A percentile compares a stretch with the other conserved stretches of the same genome.
These are phyloP conservation scores for Alternaria sp. DNA, from an alignment of 2,329 filamentous ascomycete species.

Conservation along the genomic window DNA sequence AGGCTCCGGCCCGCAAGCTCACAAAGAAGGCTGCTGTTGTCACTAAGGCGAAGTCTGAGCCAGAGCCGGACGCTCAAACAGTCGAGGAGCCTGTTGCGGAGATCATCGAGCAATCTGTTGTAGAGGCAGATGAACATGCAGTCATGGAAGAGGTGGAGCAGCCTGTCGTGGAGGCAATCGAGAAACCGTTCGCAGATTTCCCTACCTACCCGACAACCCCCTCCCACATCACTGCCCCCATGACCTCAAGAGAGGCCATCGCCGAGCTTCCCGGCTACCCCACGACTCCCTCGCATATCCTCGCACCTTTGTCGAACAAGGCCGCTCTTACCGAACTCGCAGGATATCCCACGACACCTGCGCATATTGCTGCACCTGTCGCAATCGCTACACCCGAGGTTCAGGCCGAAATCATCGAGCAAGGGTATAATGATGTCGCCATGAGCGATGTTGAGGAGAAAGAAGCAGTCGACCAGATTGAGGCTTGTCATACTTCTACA, in stretches of 20 bases:
- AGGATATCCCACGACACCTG: constrained; percentile 33
- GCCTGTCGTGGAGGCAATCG: constrained; percentile 1
- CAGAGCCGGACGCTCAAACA: constrained; percentile 8
- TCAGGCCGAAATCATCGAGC: neutral
- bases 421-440: constrained; percentile 1
- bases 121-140: neutral
- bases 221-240: constrained; percentile 21
- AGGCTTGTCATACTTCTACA: neutral
- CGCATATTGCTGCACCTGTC: constrained; percentile 24
- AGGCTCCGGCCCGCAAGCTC: constrained; percentile 36
- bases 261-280: constrained; percentile 29
- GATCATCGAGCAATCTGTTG: neutral
- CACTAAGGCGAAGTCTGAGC: constrained; percentile 15
- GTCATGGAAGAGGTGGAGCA: neutral
- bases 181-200: constrained; percentile 32
- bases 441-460: constrained; percentile 6
- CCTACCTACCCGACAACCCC: constrained; percentile 19
- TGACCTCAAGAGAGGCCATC: constrained; percentile 24
- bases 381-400: neutral
- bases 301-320: constrained; percentile 22
- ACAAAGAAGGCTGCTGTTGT: constrained; percentile 24
- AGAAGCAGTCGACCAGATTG: neutral
- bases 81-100: constrained; percentile 12
- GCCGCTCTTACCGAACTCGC: constrained; percentile 26
- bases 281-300: constrained; percentile 31